Conservation (phyloP, 805 yeast species). For the Ogataea trehalophila region DNA sequence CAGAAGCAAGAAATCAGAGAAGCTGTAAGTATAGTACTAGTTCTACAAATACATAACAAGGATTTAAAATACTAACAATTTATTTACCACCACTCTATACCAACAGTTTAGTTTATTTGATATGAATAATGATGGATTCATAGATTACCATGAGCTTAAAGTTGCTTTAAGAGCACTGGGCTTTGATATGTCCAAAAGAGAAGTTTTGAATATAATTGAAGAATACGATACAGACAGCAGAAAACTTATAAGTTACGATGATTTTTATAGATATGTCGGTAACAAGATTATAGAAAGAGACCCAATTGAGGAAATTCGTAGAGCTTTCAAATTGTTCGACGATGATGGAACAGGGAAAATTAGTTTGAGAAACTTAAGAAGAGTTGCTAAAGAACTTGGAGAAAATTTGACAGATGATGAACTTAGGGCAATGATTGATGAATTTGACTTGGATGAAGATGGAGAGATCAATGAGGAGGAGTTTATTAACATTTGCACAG, state of each 20-base stretch:
- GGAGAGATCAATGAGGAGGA: constrained; percentile 92
- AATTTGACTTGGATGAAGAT: constrained; percentile 92
- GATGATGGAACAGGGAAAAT: constrained; percentile 86
- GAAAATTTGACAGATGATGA: constrained; percentile 92
- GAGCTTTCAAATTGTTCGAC: constrained; percentile 88
- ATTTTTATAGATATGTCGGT: constrained; percentile 76
- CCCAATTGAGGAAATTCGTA: constrained; percentile 83
- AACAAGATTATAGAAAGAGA: constrained; percentile 81
- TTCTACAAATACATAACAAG: too few relatives aligned
- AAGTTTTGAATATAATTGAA: constrained; percentile 69
- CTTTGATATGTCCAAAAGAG: constrained; percentile 73
- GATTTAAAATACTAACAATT: constrained; percentile 6
- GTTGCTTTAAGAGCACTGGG: constrained; percentile 94
- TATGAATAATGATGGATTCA: constrained; percentile 82
- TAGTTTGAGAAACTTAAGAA: constrained; percentile 71
- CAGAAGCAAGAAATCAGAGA: constrained; percentile 89
- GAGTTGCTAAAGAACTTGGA: constrained; percentile 89
- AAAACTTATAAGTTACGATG: constrained; percentile 70
- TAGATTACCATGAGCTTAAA: constrained; percentile 90
- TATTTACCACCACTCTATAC: too few relatives aligned
- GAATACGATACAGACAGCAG: constrained; percentile 78
- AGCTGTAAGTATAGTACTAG: constrained; percentile 42
- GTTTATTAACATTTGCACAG: constrained; percentile 83
- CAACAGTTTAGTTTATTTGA: constrained; percentile 72
- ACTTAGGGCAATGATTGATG: constrained; percentile 93